Evolutionary conservation across 164 flowering plant genomes (phyloP), one percentile per base, ranked within the genome.

Genomic region (Kalanchoe fedtschenkoi): DNA sequence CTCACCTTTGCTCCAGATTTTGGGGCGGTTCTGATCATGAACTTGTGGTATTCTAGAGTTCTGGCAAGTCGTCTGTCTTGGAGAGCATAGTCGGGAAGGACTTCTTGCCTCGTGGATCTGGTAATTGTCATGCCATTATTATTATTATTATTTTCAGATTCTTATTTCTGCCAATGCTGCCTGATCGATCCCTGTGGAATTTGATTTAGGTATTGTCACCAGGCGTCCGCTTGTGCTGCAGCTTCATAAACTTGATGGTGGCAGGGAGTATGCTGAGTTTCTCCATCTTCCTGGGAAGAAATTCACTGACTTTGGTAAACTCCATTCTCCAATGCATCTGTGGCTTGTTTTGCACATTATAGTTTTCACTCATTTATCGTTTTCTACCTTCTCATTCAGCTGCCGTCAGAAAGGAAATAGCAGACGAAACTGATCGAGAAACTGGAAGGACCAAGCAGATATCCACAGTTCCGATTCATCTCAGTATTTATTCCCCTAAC

Each of bases 401-500:
- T 77, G 88, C 86, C 73, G 96, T 88, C 70, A 82, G 96, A 71
- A 83, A 85, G 81, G 97, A 88, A 77, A 91, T 91, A 38, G 51
- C 82, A 29, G 97, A 91, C 74, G 97, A 91, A 77, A 91, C 97
- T 74, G 97, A 91, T 71, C 65, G 95, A 73, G 95, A 86, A 80
- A 91, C 97, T 7, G 96, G 97, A 2, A 91, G 90, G 9, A 30
- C 67, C 58, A 91, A 85, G 64, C 80, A 73, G 68, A 84, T 91
- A 14, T 91, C 97, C 21, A 74, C 78, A 60, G 92, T 88, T 62
- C 96, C 97, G 1, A 91, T 91, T 69, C 92, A 91, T 75, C 91
- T 91, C 34, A 88, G 95, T 65, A 87, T 91, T 37, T 84, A 80
- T n/a, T n/a, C n/a, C n/a, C n/a, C n/a, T n/a, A n/a, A n/a, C n/a